Percentiles rank a stretch among this genome's conserved stretches.
phyloP scores from a whole-genome alignment of 1,139 yeast genomes.

The Zygoascus sp. region DNA sequence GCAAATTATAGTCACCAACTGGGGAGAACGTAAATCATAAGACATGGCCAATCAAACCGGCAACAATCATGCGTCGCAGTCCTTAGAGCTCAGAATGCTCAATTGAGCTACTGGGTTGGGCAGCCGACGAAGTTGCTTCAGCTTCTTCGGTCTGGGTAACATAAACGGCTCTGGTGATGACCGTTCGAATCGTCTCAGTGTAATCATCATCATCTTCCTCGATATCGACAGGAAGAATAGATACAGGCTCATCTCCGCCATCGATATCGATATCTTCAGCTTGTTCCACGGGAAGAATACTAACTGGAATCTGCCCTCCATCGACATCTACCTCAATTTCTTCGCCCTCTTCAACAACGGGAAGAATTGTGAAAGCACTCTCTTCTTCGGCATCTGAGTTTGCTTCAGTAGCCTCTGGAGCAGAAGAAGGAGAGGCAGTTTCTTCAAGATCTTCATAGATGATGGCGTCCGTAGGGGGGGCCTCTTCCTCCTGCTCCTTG shows the following conservation, averaged over 20 bases:
- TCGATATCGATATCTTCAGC: slow-evolving; percentile 2
- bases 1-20: not conserved
- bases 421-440: slow-evolving; percentile 8
- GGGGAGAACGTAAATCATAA: not conserved
- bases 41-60: not conserved
- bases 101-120: not conserved
- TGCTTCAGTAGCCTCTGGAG: not conserved
- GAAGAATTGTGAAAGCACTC: not conserved
- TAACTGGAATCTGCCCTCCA: slow-evolving; percentile 1
- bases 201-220: not conserved
- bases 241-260: not conserved
- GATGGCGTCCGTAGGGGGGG: slow-evolving; percentile 26
- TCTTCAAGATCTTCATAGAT: slow-evolving; percentile 24
- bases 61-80: not conserved
- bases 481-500: slow-evolving; percentile 17
- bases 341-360: slow-evolving; percentile 3
- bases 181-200: not conserved
- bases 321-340: slow-evolving; percentile 3
- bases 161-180: slow-evolving; percentile 7
- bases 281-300: slow-evolving; percentile 8
- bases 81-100: slow-evolving; percentile 2
- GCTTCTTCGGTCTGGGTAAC: slow-evolving; percentile 3
- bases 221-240: not conserved
- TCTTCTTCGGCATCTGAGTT: slow-evolving; percentile 7
- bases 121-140: not conserved